Evolutionary conservation across 2,329 filamentous ascomycete species (phyloP).

Genomic region (Hypoxylon sp.): DNA sequence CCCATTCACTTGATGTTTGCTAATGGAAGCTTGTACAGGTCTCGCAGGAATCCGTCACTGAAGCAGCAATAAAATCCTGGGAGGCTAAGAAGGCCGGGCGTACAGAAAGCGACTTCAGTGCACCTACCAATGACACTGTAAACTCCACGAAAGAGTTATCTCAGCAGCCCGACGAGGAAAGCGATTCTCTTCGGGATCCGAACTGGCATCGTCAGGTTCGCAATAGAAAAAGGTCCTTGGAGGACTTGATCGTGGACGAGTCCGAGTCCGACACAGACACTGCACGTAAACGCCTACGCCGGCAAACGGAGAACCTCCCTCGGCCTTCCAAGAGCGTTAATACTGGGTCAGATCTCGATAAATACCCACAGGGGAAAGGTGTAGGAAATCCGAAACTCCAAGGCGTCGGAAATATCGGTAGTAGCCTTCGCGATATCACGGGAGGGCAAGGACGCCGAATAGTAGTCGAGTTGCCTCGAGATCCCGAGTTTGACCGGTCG

Average conservation of each 20-base stretch:
- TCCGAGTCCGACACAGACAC: constrained; percentile 8
- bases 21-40: constrained; percentile 41
- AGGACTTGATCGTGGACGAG: constrained; percentile 8
- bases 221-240: constrained; percentile 13
- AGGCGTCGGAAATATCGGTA: not conserved
- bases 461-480: constrained; percentile 40
- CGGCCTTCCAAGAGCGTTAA: not conserved
- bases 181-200: constrained; percentile 20
- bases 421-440: not conserved
- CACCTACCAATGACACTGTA: constrained; percentile 7
- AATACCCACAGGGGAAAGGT: constrained; percentile 5
- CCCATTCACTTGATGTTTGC: constrained; percentile 8
- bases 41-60: constrained; percentile 44
- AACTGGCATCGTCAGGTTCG: constrained; percentile 10
- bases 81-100: constrained; percentile 21
- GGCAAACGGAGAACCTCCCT: constrained; percentile 10
- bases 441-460: constrained; percentile 17
- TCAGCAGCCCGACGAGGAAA: constrained; percentile 17
- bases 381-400: not conserved
- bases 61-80: constrained; percentile 45
- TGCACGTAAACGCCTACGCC: constrained; percentile 19
- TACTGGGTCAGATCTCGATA: not conserved
- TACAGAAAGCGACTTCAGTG: constrained; percentile 18
- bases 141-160: constrained; percentile 22
- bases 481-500: constrained; percentile 35